A percentile compares a stretch with the other conserved stretches of the same genome.
phyloP scores from a whole-genome alignment of 23 red algal genomes.

The Cyanidioschyzon merolae region DNA sequence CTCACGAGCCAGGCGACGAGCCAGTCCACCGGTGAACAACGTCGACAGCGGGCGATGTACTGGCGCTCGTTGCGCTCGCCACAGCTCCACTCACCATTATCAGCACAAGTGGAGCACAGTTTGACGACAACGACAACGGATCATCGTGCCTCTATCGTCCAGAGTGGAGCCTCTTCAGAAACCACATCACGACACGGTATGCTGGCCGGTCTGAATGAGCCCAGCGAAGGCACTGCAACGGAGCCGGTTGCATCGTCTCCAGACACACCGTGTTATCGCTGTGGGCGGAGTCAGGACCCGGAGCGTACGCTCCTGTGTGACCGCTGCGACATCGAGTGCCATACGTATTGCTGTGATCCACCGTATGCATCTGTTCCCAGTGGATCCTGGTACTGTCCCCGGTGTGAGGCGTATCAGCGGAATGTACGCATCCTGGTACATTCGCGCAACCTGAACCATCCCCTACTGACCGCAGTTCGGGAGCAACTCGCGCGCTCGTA shows the following conservation, averaged over 20 bases:
- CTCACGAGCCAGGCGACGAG: slow-evolving; percentile 13
- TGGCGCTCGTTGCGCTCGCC: slow-evolving; percentile 5
- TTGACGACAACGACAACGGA: too few relatives aligned
- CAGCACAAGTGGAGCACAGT: too few relatives aligned
- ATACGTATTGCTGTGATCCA: slow-evolving; percentile 10
- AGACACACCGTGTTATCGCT: neutral
- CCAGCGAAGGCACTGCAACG: too few relatives aligned
- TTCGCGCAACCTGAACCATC: neutral
- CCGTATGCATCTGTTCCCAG: neutral
- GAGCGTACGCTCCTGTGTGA: slow-evolving; percentile 9
- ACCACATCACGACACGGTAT: too few relatives aligned
- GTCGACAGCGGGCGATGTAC: neutral
- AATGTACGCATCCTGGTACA: neutral
- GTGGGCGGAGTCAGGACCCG: neutral
- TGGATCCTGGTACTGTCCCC: slow-evolving; percentile 1
- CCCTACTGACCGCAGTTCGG: neutral
- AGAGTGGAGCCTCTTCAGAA: too few relatives aligned
- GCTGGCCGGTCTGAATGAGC: too few relatives aligned
- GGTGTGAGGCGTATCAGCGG: neutral
- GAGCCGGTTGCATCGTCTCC: neutral
- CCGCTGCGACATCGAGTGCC: neutral
- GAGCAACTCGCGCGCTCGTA: neutral
- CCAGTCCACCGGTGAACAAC: neutral
- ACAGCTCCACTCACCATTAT: too few relatives aligned
- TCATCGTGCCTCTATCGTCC: too few relatives aligned